Percentiles rank a stretch among this genome's conserved stretches.
Evolutionary conservation across 176 grass and related monocot species (phyloP).

Genomic region (Musa acuminata): DNA sequence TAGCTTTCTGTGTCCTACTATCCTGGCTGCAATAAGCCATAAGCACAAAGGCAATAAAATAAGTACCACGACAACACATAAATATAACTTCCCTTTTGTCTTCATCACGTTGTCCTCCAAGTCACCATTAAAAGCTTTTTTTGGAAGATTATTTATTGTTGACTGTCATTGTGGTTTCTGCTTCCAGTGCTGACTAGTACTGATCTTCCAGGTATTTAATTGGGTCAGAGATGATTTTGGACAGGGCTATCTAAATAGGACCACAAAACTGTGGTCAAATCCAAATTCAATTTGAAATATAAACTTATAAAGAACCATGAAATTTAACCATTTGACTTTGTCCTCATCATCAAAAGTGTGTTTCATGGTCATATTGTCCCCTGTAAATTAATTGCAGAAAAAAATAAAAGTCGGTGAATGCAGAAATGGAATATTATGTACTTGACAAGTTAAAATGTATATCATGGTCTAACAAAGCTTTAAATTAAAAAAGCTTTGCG

Average conservation of each 20-base stretch:
- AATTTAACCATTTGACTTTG: constrained; percentile 1
- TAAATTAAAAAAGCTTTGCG: not conserved
- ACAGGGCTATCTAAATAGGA: not conserved
- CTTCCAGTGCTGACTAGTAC: not conserved
- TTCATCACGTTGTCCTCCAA: not conserved
- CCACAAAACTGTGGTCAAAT: not conserved
- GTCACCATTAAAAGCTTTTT: not conserved
- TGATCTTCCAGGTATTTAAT: constrained; percentile 2
- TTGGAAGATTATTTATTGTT: not conserved
- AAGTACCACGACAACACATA: not conserved
- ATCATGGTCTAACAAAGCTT: not conserved
- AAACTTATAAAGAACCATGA: not conserved
- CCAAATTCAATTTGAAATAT: not conserved
- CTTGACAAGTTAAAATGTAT: not conserved
- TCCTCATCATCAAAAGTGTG: not conserved
- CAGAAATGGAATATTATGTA: too few species aligned
- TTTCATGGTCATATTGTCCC: not conserved
- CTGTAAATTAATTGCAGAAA: not conserved
- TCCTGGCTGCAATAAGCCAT: not conserved
- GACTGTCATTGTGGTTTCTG: not conserved
- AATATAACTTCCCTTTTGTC: not conserved
- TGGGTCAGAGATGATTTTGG: constrained; percentile 6
- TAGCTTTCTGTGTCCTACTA: not conserved
- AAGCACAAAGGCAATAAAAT: not conserved
- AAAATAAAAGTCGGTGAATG: not conserved